Percentiles rank a stretch among this genome's conserved stretches.
These are phyloP conservation scores for Zymoseptoria crescenta DNA, from an alignment of 2,329 filamentous ascomycete species.

Conservation along the genomic window DNA sequence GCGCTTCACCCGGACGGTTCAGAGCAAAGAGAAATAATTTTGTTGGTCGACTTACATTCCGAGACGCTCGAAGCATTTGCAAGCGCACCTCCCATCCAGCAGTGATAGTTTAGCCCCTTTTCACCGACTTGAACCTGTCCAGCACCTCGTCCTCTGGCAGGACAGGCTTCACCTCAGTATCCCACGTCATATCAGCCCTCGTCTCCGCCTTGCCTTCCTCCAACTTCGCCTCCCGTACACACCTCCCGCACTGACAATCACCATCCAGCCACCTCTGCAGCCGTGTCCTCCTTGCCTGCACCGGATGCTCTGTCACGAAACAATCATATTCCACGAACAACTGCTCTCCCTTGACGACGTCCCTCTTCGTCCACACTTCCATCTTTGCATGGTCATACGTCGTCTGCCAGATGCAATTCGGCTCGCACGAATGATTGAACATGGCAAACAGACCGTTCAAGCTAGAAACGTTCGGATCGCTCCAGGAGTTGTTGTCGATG, in stretches of 20 bases:
- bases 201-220: background rate
- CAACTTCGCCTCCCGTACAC: conserved; percentile 19
- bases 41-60: background rate
- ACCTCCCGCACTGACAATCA: conserved; percentile 22
- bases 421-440: conserved; percentile 89
- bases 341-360: conserved; percentile 21
- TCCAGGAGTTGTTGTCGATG: conserved; percentile 74
- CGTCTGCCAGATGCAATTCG: conserved; percentile 76
- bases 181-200: conserved; percentile 6
- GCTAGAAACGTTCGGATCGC: conserved; percentile 43
- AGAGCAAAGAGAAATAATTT: background rate
- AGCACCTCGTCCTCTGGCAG: conserved; percentile 13
- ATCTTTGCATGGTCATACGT: conserved; percentile 15
- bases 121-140: background rate
- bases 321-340: conserved; percentile 25
- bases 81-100: background rate
- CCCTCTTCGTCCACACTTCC: conserved; percentile 5
- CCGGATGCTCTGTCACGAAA: conserved; percentile 3
- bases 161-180: conserved; percentile 11
- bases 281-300: conserved; percentile 12
- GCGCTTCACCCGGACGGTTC: background rate
- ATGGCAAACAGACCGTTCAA: conserved; percentile 88
- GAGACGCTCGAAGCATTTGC: background rate
- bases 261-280: conserved; percentile 23
- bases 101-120: background rate